Evolutionary conservation across 2,329 filamentous ascomycete species (phyloP).

Genomic region (Dothideomycetes sp.): DNA sequence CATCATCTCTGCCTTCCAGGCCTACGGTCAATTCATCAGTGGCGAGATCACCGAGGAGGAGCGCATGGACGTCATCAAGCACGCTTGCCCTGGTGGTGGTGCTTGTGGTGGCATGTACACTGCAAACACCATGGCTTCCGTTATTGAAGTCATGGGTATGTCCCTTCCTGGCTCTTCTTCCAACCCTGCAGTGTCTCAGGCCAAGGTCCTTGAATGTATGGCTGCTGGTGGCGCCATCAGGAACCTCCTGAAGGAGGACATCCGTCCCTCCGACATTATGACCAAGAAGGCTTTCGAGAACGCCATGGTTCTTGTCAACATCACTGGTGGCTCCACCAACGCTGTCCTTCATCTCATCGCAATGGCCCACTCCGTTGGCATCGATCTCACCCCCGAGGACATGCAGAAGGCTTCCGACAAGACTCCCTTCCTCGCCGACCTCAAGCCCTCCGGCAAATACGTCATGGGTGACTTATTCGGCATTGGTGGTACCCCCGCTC

Average conservation of each 20-base stretch:
- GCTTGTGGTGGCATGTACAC: slow-evolving; percentile 73
- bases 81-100: slow-evolving; percentile 77
- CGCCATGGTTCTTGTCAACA: slow-evolving; percentile 40
- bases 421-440: slow-evolving; percentile 39
- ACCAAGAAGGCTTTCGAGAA: slow-evolving; percentile 39
- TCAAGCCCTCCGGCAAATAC: slow-evolving; percentile 42
- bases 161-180: slow-evolving; percentile 40
- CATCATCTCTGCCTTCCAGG: slow-evolving; percentile 95
- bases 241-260: slow-evolving; percentile 40
- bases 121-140: slow-evolving; percentile 41
- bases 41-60: slow-evolving; percentile 85
- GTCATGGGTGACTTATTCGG: slow-evolving; percentile 49
- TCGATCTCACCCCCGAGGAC: slow-evolving; percentile 40
- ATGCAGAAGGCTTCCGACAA: slow-evolving; percentile 40
- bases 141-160: slow-evolving; percentile 41
- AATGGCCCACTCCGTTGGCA: slow-evolving; percentile 38
- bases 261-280: slow-evolving; percentile 37
- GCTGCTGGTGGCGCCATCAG: slow-evolving; percentile 39
- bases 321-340: slow-evolving; percentile 40
- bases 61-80: slow-evolving; percentile 85
- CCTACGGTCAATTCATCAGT: slow-evolving; percentile 88
- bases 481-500: slow-evolving; percentile 38
- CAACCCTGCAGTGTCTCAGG: slow-evolving; percentile 39
- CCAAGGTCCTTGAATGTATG: slow-evolving; percentile 39
- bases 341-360: slow-evolving; percentile 41